Conservation (phyloP, 2,329 filamentous ascomycete genomes). For the Capronia coronata region DNA sequence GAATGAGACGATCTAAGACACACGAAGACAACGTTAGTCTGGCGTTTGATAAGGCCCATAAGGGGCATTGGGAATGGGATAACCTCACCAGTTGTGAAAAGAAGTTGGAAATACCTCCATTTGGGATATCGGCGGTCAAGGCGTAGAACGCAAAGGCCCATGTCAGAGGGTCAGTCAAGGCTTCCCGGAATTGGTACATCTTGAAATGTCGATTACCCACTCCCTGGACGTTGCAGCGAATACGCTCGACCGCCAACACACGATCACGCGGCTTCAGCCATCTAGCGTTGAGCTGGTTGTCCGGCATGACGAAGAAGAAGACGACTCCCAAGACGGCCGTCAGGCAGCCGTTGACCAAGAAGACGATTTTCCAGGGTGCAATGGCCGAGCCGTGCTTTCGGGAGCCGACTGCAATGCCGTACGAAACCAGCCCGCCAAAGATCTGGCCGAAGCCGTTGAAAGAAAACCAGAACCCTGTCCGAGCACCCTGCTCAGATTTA, state of each 20-base stretch:
- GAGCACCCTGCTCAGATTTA: conserved; percentile 57
- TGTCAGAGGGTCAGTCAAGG: conserved; percentile 51
- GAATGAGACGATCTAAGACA: conserved; percentile 56
- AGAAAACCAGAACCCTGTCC: conserved; percentile 62
- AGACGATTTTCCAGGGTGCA: conserved; percentile 60
- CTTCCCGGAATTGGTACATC: conserved; percentile 57
- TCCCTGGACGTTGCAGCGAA: conserved; percentile 68
- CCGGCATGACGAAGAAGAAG: conserved; percentile 51
- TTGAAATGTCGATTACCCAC: conserved; percentile 66
- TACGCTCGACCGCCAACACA: conserved; percentile 61
- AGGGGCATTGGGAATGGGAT: background rate
- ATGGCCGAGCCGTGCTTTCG: conserved; percentile 51
- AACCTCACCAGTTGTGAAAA: conserved; percentile 49
- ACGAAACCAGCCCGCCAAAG: conserved; percentile 56
- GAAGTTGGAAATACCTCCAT: conserved; percentile 56
- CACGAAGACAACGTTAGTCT: background rate
- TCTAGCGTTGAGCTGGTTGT: conserved; percentile 55
- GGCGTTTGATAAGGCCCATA: background rate
- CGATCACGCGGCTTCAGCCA: conserved; percentile 62
- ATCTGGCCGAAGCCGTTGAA: conserved; percentile 62
- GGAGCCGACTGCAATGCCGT: conserved; percentile 55
- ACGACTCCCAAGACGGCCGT: conserved; percentile 45
- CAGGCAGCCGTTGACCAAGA: conserved; percentile 49
- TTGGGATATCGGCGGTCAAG: conserved; percentile 52
- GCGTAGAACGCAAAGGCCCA: conserved; percentile 57